These are phyloP conservation scores for Yarrowia sp. DNA, from an alignment of 805 yeast genomes.

Conservation along the genomic window DNA sequence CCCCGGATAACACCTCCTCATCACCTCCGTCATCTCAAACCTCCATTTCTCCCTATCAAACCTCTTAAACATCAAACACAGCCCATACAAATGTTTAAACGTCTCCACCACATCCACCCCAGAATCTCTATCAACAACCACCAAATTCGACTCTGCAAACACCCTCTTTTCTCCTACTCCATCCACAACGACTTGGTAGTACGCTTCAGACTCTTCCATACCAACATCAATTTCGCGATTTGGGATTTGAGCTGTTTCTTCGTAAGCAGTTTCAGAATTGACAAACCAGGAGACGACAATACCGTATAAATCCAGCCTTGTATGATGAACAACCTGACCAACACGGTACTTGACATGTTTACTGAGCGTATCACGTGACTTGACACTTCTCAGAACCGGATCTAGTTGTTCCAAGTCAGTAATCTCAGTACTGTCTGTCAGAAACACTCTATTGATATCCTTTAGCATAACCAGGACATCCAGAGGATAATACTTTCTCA, in stretches of 20 bases:
- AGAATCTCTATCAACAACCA: neutral
- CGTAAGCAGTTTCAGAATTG: slow-evolving; percentile 8
- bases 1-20: slow-evolving; percentile 14
- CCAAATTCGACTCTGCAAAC: slow-evolving; percentile 16
- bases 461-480: slow-evolving; percentile 19
- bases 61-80: slow-evolving; percentile 4
- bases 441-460: slow-evolving; percentile 11
- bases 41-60: neutral
- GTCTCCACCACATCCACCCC: neutral
- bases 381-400: neutral
- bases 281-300: slow-evolving; percentile 13
- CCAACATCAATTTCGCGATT: slow-evolving; percentile 16
- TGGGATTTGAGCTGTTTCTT: slow-evolving; percentile 13
- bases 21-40: neutral
- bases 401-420: slow-evolving; percentile 1
- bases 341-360: neutral
- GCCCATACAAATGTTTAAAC: neutral
- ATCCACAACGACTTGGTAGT: slow-evolving; percentile 20
- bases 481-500: slow-evolving; percentile 8
- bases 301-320: neutral
- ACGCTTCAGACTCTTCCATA: slow-evolving; percentile 11
- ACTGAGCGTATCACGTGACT: neutral
- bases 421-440: neutral
- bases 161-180: slow-evolving; percentile 19
- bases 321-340: slow-evolving; percentile 3